Evolutionary conservation across 73 alveolate genomes (phyloP), one percentile per base, ranked within the genome.

Genomic region (Stentor coeruleus): DNA sequence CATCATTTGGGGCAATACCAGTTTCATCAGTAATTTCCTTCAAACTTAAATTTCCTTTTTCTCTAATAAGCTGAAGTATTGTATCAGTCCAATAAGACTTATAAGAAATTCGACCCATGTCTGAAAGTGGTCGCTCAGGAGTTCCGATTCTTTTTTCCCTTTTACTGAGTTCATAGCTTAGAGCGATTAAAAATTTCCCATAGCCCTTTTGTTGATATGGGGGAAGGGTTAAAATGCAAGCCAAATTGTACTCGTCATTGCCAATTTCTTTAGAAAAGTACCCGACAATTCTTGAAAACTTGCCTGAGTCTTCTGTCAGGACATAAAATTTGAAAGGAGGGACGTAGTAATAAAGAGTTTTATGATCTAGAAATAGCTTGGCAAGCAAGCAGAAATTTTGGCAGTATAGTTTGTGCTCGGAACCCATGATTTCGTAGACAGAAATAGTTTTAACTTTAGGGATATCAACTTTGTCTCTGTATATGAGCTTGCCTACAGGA

Each of bases 121-220:
- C 97, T 66, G 96, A 88, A n/a, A 95, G 86, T 0, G 99, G 99
- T 30, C 96, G 90, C 83, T 95, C 99, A 14, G 99, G 98, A 37
- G 99, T 91, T 42, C 98, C 97, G 3, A 95, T 88, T 82, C 91
- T 91, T 57, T 91, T 91, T 80, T 86, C 91, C 59, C 81, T 82
- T 66, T 77, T 87, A 26, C 97, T 88, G 26, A 93, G 84, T 77
- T 83, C 86, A 84, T 95, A 95, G 74, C 97, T 88, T 72, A 93
- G 84, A 55, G 90, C 66, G 39, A 95, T 95, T 33, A 95, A 85
- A 77, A 95, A 92, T 84, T 92, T 94, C 33, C 99, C 99, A 90
- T 93, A 95, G 2, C 99, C 99, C 82, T 89, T 90, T 84, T 94
- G 88, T 80, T 95, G 95, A 77, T 89, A 93, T 58, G 97, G 98